phyloP scores from a whole-genome alignment of 2,329 filamentous ascomycete species.

The Drechslerella coelobrocha region DNA sequence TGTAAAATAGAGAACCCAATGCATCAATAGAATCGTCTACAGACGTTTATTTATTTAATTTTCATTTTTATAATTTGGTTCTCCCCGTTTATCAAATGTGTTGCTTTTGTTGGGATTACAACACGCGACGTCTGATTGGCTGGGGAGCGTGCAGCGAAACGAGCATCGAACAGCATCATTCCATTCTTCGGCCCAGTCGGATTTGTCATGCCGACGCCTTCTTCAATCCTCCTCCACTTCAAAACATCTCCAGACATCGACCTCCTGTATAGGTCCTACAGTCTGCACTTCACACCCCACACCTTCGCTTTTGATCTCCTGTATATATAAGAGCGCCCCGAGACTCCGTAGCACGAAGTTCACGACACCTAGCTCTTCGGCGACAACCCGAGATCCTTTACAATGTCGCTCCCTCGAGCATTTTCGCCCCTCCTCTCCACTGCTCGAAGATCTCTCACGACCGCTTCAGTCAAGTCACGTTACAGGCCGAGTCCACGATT shows the following conservation, averaged over 20 bases:
- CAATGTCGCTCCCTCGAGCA: slow-evolving; percentile 45
- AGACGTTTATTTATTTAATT: no score
- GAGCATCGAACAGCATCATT: not conserved
- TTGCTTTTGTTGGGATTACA: slow-evolving; percentile 45
- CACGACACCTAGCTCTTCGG: slow-evolving; percentile 11
- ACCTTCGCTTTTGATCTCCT: slow-evolving; percentile 5
- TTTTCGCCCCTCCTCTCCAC: slow-evolving; percentile 31
- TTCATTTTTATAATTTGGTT: no score
- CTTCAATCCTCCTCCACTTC: slow-evolving; percentile 3
- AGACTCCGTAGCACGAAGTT: not conserved
- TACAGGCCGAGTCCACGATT: slow-evolving; percentile 27
- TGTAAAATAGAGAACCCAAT: no score
- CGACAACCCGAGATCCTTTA: slow-evolving; percentile 17
- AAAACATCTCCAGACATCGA: not conserved
- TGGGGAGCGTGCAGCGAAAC: not conserved
- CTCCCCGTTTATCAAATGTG: slow-evolving; percentile 20
- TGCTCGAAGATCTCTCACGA: slow-evolving; percentile 21
- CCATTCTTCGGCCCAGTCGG: slow-evolving; percentile 22
- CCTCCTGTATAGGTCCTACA: not conserved
- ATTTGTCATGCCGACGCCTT: slow-evolving; percentile 32
- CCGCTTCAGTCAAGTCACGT: slow-evolving; percentile 36
- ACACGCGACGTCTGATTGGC: slow-evolving; percentile 33
- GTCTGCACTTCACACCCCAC: not conserved
- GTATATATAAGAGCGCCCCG: not conserved
- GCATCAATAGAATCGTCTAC: no score